These are phyloP conservation scores for Tardiomyces depauwii DNA, from an alignment of 1,139 yeast genomes.

Conservation along the genomic window DNA sequence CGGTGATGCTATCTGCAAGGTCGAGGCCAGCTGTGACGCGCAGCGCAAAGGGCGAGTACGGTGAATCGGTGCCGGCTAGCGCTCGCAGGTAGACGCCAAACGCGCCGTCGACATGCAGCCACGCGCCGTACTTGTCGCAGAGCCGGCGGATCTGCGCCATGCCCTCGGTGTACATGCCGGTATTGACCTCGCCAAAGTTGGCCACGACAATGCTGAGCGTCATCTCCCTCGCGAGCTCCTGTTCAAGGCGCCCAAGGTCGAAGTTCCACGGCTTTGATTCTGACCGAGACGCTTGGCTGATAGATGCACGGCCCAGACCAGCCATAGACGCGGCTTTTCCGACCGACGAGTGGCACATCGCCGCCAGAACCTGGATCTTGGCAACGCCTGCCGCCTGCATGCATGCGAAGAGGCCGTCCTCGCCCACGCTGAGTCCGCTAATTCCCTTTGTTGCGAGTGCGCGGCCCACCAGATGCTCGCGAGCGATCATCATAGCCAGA, in stretches of 20 bases:
- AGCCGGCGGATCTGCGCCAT: slow-evolving; percentile 11
- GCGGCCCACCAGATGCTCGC: slow-evolving; percentile 11
- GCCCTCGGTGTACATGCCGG: slow-evolving; percentile 15
- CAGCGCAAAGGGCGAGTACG: slow-evolving; percentile 3
- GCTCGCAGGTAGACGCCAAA: slow-evolving; percentile 15
- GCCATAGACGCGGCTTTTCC: slow-evolving; percentile 17
- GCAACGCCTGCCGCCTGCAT: slow-evolving; percentile 9
- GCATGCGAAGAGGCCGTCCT: slow-evolving; percentile 11
- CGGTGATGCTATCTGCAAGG: slow-evolving; percentile 19
- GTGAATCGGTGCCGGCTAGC: slow-evolving; percentile 3
- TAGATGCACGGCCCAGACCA: slow-evolving; percentile 16
- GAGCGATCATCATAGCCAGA: slow-evolving; percentile 15
- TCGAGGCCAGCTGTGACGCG: slow-evolving; percentile 14
- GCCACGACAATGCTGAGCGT: slow-evolving; percentile 13
- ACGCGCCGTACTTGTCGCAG: slow-evolving; percentile 18
- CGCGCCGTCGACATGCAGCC: slow-evolving; percentile 22
- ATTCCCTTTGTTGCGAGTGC: background rate
- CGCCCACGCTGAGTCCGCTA: slow-evolving; percentile 4
- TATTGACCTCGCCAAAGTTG: slow-evolving; percentile 20
- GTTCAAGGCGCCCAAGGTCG: slow-evolving; percentile 11
- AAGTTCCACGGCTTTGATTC: slow-evolving; percentile 13
- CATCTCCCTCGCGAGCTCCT: slow-evolving; percentile 5
- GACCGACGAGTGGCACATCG: slow-evolving; percentile 16
- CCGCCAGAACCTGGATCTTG: slow-evolving; percentile 13
- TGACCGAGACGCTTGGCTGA: slow-evolving; percentile 3